These are phyloP conservation scores for Themeda triandra DNA, from an alignment of 176 grass and related monocot genomes.

Conservation along the genomic window DNA sequence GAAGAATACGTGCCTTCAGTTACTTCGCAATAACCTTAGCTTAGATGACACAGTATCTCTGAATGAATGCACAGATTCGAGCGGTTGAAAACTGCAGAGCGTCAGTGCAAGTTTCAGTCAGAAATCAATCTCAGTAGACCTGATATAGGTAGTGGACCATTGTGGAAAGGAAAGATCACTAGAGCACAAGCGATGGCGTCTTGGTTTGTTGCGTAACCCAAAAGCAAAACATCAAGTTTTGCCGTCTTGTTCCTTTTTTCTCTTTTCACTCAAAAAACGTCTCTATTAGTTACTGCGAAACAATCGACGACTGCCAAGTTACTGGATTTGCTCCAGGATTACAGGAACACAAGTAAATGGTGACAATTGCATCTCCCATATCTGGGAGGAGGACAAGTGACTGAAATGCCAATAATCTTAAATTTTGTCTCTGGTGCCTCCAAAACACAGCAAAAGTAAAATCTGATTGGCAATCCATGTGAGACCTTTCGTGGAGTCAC, in stretches of 20 bases:
- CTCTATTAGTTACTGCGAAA: no score
- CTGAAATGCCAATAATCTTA: not conserved
- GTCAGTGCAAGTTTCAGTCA: conserved; percentile 23
- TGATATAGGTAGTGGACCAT: not conserved
- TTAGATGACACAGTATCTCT: not conserved
- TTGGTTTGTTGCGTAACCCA: not conserved
- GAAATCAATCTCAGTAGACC: not conserved
- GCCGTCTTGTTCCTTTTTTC: not conserved
- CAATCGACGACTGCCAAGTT: not conserved
- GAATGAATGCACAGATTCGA: not conserved
- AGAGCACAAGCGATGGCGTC: not conserved
- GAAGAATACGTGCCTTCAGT: not conserved
- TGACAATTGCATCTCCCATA: not conserved
- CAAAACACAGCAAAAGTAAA: not conserved
- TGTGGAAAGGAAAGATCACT: conserved; percentile 2
- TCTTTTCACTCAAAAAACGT: no score
- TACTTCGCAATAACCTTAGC: not conserved
- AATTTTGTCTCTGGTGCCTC: not conserved
- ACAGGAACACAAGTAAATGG: not conserved
- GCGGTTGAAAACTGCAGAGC: not conserved
- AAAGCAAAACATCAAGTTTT: not conserved
- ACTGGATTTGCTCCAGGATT: not conserved
- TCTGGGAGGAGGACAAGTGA: not conserved
- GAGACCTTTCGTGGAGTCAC: not conserved
- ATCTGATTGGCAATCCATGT: not conserved